phyloP scores from a whole-genome alignment of 2,329 filamentous ascomycete species.

The Phyllosticta citrichinensis region DNA sequence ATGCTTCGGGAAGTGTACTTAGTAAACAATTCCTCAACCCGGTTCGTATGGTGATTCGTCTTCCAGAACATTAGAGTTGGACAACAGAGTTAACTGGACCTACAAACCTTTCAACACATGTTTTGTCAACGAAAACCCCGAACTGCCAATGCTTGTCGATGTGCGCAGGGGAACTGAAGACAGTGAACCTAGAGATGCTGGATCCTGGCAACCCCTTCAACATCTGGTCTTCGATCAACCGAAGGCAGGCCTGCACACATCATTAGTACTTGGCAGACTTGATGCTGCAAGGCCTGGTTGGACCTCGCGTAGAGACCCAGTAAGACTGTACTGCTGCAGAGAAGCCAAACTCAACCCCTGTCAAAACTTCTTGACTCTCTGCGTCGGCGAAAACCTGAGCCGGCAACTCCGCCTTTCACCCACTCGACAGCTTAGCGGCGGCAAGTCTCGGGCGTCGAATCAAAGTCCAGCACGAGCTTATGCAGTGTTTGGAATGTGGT shows the following conservation, averaged over 20 bases:
- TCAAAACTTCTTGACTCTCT: background rate
- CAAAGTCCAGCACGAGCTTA: background rate
- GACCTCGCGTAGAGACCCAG: background rate
- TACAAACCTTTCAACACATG: background rate
- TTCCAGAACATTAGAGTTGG: background rate
- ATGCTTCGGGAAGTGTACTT: background rate
- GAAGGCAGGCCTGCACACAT: background rate
- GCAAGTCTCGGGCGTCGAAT: too few species aligned
- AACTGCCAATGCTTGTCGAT: too few species aligned
- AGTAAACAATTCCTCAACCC: background rate
- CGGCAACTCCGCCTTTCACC: background rate
- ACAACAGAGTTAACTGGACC: background rate
- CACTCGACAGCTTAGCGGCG: background rate
- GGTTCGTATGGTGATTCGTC: background rate
- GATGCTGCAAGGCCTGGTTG: background rate
- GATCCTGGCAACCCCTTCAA: too few species aligned
- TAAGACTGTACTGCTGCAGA: background rate
- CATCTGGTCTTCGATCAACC: too few species aligned
- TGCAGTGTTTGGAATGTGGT: background rate
- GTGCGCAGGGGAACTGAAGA: too few species aligned
- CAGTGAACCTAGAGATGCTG: too few species aligned
- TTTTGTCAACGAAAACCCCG: too few species aligned
- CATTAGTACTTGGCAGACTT: background rate
- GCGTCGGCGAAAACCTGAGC: background rate
- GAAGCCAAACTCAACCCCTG: background rate